These are phyloP conservation scores for Dorcoceras hygrometricum DNA, from an alignment of 257 asterid species.

Conservation along the genomic window DNA sequence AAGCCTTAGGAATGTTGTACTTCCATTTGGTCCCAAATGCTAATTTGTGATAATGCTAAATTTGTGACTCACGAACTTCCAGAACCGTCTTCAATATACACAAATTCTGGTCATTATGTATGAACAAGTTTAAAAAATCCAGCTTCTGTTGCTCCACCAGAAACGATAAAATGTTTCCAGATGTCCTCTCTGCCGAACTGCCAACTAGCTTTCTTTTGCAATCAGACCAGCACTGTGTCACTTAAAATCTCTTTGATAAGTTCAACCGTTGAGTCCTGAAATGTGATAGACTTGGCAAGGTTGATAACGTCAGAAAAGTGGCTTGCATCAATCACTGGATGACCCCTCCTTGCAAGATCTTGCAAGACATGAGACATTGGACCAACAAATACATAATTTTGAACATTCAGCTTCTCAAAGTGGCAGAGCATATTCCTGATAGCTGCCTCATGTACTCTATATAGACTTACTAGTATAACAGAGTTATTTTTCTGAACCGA, in stretches of 20 bases:
- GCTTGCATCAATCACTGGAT: conserved; percentile 61
- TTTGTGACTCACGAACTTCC: conserved; percentile 7
- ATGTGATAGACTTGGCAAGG: conserved; percentile 38
- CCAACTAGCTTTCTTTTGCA: conserved; percentile 8
- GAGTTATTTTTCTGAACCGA: conserved; percentile 53
- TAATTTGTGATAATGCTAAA: too few species aligned
- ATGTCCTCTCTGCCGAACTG: background rate
- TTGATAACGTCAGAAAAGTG: conserved; percentile 37
- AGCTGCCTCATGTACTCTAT: conserved; percentile 45
- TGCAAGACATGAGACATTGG: conserved; percentile 43
- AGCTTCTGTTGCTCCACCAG: conserved; percentile 13
- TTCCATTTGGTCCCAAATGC: background rate
- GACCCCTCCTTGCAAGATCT: conserved; percentile 89
- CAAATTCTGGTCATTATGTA: conserved; percentile 1
- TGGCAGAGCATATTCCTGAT: conserved; percentile 80
- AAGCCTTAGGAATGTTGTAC: background rate
- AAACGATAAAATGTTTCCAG: background rate
- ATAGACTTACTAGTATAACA: conserved; percentile 55
- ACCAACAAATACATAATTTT: conserved; percentile 66
- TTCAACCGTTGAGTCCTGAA: conserved; percentile 44
- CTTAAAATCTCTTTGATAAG: conserved; percentile 42
- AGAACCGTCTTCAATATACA: background rate
- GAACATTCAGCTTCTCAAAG: conserved; percentile 61
- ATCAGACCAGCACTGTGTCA: conserved; percentile 1
- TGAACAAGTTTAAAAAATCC: background rate